Evolutionary conservation across 805 yeast species (phyloP).

Genomic region (Ogataea polymorpha): DNA sequence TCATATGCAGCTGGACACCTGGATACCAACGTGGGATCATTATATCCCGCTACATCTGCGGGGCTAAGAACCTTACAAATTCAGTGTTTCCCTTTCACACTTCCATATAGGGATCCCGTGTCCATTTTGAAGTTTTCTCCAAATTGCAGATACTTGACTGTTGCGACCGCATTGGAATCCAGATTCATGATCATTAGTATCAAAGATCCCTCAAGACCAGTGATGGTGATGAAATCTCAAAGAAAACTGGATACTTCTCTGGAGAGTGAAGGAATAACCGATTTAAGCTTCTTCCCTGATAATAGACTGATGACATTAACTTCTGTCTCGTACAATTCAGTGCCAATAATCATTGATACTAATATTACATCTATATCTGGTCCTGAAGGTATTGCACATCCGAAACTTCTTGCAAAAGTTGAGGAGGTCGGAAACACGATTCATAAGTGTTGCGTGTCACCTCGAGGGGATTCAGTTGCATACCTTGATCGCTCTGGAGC

Average conservation of each 20-base stretch:
- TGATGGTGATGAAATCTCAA: slow-evolving; percentile 64
- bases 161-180: slow-evolving; percentile 75
- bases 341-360: slow-evolving; percentile 67
- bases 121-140: slow-evolving; percentile 70
- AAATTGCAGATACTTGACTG: slow-evolving; percentile 66
- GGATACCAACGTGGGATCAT: too few species aligned
- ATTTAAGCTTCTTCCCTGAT: slow-evolving; percentile 67
- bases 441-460: slow-evolving; percentile 72
- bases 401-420: slow-evolving; percentile 56
- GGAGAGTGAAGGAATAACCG: slow-evolving; percentile 89
- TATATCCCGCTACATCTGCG: too few species aligned
- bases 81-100: slow-evolving; percentile 44
- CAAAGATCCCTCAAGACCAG: slow-evolving; percentile 58
- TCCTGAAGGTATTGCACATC: slow-evolving; percentile 49
- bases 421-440: slow-evolving; percentile 81
- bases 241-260: slow-evolving; percentile 60
- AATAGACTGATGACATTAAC: slow-evolving; percentile 51
- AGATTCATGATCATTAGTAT: slow-evolving; percentile 74
- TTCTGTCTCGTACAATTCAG: slow-evolving; percentile 59
- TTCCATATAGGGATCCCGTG: slow-evolving; percentile 86
- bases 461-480: slow-evolving; percentile 83
- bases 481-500: slow-evolving; percentile 76
- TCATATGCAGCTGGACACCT: too few species aligned
- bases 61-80: slow-evolving; percentile 9
- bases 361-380: slow-evolving; percentile 45